Evolutionary conservation across 257 asterid genomes (phyloP), one percentile per base, ranked within the genome.

Genomic region (Anisodus acutangulus): DNA sequence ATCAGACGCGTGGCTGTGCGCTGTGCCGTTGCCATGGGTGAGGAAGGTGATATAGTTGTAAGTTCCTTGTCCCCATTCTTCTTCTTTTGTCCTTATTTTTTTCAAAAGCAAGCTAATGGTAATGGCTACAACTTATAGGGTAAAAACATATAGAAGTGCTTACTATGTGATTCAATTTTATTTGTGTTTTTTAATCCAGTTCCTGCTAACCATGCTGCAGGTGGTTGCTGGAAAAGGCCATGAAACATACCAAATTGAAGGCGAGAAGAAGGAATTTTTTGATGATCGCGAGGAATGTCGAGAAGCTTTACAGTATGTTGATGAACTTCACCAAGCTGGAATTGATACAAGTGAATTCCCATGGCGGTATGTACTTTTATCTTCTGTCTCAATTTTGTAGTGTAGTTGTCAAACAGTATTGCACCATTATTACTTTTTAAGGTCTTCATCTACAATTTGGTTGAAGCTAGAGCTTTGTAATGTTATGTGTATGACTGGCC

Each of bases 321-420:
- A 94, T 72, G 99, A 96, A 91, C 99, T 96, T 88, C 99, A 96
- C 91, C 98, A 90, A 91, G 98, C 99, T 84, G 99, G 99, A 83
- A 96, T 96, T 26, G 99, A 94, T 88, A 94, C 97, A 9, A 96
- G 98, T 87, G 98, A 96, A 94, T 96, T 94, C 85, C 98, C 98
- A 83, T 96, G 99, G 99, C 85, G 97, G 99, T 93, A 92, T 64
- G 85, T 69, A 54, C 63, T 55, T 5, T 19, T 54, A 37, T 19
- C 68, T 49, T 83, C 39, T 49, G 26, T 68, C 12, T 5, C 58
- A 60, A 39, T 51, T 66, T 37, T 82, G 35, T 31, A 31, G 35
- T 53, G 5, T 53, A 53, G 49, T 69, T 41, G 12, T 16, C 53
- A 37, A 35, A 13, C 22, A 13, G 19, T 16, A 16, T 67, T 37